phyloP scores from a whole-genome alignment of 2,329 filamentous ascomycete genomes.

The Colletotrichum sp. region DNA sequence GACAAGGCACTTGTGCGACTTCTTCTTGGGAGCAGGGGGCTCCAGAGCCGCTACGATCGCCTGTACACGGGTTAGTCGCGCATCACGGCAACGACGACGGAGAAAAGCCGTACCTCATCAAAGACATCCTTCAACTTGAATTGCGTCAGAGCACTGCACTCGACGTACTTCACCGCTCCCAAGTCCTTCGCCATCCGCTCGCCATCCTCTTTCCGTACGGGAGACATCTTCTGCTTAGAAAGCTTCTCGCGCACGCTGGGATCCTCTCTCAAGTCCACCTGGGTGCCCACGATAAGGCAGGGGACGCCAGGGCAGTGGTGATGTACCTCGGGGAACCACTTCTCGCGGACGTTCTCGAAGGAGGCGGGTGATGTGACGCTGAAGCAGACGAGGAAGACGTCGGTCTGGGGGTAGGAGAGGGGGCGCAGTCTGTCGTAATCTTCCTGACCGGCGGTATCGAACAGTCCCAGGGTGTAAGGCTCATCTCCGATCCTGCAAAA shows the following conservation, averaged over 20 bases:
- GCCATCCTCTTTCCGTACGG: conserved; percentile 90
- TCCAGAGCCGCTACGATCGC: conserved; percentile 96
- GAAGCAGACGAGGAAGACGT: conserved; percentile 99
- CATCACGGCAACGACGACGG: not conserved
- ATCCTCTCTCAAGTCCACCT: conserved; percentile 95
- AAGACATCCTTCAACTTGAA: conserved; percentile 99
- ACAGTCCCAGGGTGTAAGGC: conserved; percentile 94
- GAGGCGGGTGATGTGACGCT: conserved; percentile 96
- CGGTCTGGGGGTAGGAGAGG: conserved; percentile 96
- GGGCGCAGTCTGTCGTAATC: conserved; percentile 98
- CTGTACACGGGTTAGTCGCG: conserved; percentile 48
- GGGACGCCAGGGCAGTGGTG: conserved; percentile 98
- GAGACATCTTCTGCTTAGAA: conserved; percentile 93
- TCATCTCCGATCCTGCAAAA: conserved; percentile 91
- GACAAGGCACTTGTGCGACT: conserved; percentile 71
- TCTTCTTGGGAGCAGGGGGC: conserved; percentile 83
- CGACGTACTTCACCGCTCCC: conserved; percentile 98
- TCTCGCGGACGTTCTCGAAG: conserved; percentile 98
- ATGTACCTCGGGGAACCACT: conserved; percentile 98
- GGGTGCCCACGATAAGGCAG: conserved; percentile 96
- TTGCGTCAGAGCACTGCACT: conserved; percentile 97
- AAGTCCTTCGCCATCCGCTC: conserved; percentile 96
- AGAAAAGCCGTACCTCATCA: conserved; percentile 77
- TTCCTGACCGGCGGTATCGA: conserved; percentile 98
- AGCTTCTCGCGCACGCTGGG: conserved; percentile 87